These are phyloP conservation scores for Mallotus repandus DNA, from an alignment of 441 rosid species.

Conservation along the genomic window DNA sequence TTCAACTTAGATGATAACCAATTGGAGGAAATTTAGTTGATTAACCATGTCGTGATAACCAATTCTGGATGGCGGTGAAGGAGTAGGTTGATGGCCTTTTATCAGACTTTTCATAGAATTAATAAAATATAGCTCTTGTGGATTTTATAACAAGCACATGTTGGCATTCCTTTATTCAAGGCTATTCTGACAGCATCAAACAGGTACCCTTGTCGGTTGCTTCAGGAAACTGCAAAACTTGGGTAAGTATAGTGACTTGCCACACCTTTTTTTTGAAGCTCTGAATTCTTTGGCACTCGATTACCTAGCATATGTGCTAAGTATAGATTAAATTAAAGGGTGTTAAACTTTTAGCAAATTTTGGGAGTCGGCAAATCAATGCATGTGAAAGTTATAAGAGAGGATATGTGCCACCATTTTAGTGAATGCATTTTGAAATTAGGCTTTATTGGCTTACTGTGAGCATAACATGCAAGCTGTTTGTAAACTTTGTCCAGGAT, in stretches of 20 bases:
- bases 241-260: conserved; percentile 53
- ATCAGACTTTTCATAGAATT: too few relatives aligned
- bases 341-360: neutral
- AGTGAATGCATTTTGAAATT: neutral
- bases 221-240: conserved; percentile 85
- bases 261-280: neutral
- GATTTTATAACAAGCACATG: too few relatives aligned
- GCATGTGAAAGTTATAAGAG: neutral
- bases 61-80: too few relatives aligned
- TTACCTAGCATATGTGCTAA: neutral
- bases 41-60: neutral
- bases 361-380: neutral
- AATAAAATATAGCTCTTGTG: too few relatives aligned
- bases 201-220: conserved; percentile 91
- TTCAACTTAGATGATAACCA: neutral
- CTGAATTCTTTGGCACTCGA: conserved; percentile 5
- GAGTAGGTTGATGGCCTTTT: neutral
- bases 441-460: neutral
- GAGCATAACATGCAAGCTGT: conserved; percentile 11
- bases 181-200: conserved; percentile 62
- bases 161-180: neutral
- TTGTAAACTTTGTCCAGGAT: conserved; percentile 50
- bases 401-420: neutral
- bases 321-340: neutral
- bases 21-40: neutral